Evolutionary conservation across 1,284 basidiomycete genomes (phyloP).

Genomic region (Microstroma glucosiphilum): DNA sequence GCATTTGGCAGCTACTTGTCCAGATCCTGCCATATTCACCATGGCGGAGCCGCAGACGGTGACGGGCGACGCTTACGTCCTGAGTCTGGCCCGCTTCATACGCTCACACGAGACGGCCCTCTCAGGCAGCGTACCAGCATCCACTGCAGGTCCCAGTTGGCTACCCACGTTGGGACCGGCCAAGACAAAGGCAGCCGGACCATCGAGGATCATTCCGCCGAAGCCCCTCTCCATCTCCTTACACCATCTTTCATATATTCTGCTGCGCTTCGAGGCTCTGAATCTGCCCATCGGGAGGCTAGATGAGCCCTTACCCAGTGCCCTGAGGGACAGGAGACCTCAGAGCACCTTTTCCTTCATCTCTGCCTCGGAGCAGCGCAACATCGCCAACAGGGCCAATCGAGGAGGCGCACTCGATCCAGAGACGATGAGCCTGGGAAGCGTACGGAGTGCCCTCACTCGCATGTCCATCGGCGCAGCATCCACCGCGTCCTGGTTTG

Average conservation of each 20-base stretch:
- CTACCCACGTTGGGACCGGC: slow-evolving; percentile 22
- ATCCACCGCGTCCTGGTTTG: slow-evolving; percentile 26
- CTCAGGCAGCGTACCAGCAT: neutral
- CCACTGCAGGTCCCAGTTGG: neutral
- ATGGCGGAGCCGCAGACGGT: neutral
- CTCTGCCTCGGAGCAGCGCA: slow-evolving; percentile 52
- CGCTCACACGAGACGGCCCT: neutral
- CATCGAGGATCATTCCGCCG: slow-evolving; percentile 14
- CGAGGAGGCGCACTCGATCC: slow-evolving; percentile 13
- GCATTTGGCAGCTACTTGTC: too few species aligned
- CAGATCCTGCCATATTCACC: neutral
- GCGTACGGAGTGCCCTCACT: slow-evolving; percentile 70
- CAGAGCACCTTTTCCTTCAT: slow-evolving; percentile 56
- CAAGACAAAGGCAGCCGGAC: slow-evolving; percentile 10
- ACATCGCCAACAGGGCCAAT: slow-evolving; percentile 1
- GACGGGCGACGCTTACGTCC: neutral
- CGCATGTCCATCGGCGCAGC: slow-evolving; percentile 64
- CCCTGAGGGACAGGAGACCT: slow-evolving; percentile 7
- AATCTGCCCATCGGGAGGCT: slow-evolving; percentile 68
- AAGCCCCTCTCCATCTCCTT: slow-evolving; percentile 64
- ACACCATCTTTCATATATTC: slow-evolving; percentile 77
- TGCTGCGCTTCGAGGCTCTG: slow-evolving; percentile 75
- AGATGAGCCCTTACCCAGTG: slow-evolving; percentile 59
- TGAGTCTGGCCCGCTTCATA: neutral
- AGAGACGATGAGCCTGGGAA: slow-evolving; percentile 65